phyloP scores from a whole-genome alignment of 306 rosid genomes.

The Abrus precatorius region DNA sequence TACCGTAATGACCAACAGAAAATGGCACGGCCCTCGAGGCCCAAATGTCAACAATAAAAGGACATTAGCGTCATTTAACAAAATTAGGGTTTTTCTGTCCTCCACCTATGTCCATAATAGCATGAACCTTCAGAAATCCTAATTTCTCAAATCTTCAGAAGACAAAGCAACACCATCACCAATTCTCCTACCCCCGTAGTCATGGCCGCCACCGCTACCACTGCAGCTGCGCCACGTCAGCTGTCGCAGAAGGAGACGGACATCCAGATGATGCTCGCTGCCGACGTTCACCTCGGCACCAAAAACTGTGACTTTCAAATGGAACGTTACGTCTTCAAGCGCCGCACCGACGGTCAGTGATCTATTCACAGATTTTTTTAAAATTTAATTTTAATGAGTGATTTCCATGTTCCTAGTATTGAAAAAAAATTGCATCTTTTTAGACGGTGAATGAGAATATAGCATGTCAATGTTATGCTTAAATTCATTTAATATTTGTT shows the following conservation, averaged over 20 bases:
- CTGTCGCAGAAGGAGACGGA: slow-evolving; percentile 81
- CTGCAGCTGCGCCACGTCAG: slow-evolving; percentile 52
- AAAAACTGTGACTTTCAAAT: slow-evolving; percentile 82
- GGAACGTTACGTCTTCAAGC: slow-evolving; percentile 87
- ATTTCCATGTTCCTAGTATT: too few relatives aligned
- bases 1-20: too few relatives aligned
- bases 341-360: slow-evolving; percentile 67
- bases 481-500: too few relatives aligned
- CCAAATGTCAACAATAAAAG: not conserved
- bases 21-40: not conserved
- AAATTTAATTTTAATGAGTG: too few relatives aligned
- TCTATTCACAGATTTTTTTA: not conserved
- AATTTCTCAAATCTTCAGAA: not conserved
- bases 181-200: not conserved
- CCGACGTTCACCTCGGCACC: slow-evolving; percentile 83
- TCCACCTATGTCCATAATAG: not conserved
- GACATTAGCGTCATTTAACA: not conserved
- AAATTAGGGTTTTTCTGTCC: not conserved
- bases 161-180: not conserved
- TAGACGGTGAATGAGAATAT: too few relatives aligned
- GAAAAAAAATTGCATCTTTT: too few relatives aligned
- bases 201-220: slow-evolving; percentile 55
- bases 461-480: too few relatives aligned
- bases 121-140: not conserved
- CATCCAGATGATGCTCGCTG: slow-evolving; percentile 89